phyloP scores from a whole-genome alignment of 2,329 filamentous ascomycete genomes.

The Hymenotorrendiella dingleyae region DNA sequence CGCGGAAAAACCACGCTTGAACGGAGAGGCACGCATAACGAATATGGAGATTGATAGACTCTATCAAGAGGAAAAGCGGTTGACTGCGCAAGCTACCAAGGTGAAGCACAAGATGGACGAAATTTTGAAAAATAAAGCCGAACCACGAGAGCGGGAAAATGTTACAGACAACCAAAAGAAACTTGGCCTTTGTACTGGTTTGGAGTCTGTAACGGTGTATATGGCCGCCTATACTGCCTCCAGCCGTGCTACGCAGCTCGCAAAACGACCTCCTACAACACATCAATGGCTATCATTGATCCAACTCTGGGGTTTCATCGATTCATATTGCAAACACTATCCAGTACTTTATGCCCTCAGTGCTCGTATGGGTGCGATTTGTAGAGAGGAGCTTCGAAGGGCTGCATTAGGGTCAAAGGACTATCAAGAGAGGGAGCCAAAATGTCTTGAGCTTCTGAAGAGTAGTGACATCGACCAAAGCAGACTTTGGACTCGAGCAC shows the following conservation, averaged over 20 bases:
- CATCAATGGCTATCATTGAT: conserved; percentile 41
- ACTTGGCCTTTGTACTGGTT: conserved; percentile 21
- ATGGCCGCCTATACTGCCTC: conserved; percentile 24
- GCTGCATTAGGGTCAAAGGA: conserved; percentile 9
- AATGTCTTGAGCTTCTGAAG: conserved; percentile 29
- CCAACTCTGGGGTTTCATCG: conserved; percentile 40
- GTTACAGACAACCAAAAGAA: conserved; percentile 20
- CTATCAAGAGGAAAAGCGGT: conserved; percentile 12
- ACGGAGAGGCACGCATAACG: conserved; percentile 17
- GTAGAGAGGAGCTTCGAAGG: conserved; percentile 14
- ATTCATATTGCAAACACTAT: conserved; percentile 30
- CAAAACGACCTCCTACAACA: conserved; percentile 24
- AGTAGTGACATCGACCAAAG: conserved; percentile 28
- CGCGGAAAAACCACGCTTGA: conserved; percentile 25
- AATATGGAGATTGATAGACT: conserved; percentile 12
- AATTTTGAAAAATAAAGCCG: conserved; percentile 22
- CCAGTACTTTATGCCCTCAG: conserved; percentile 14
- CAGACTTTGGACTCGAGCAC: conserved; percentile 12
- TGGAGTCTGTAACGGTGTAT: conserved; percentile 28
- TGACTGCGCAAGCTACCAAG: conserved; percentile 15
- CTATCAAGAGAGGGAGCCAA: conserved; percentile 1
- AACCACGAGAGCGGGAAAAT: conserved; percentile 5
- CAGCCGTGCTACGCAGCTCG: conserved; percentile 8
- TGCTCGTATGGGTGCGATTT: conserved; percentile 14
- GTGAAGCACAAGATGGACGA: conserved; percentile 30